These are phyloP conservation scores for Catenaria anguillulae DNA, from an alignment of 371 early-diverging fungal genomes.

Conservation along the genomic window DNA sequence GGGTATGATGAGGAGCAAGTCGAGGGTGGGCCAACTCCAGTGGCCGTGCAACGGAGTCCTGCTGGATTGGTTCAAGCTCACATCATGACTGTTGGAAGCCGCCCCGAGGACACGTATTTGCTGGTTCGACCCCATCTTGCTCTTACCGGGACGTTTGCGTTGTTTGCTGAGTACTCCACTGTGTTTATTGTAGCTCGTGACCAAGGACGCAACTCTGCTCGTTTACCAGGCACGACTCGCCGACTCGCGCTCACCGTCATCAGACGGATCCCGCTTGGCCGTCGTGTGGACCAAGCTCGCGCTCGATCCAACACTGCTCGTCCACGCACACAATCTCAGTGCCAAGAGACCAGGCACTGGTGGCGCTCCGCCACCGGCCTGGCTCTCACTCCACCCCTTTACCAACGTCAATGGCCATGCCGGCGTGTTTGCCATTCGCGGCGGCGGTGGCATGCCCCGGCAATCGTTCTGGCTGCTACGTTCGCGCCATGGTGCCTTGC, in stretches of 20 bases:
- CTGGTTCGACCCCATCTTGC: too few species aligned
- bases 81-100: too few species aligned
- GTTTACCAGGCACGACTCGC: slow-evolving; percentile 1
- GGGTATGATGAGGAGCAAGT: too few species aligned
- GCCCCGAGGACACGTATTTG: too few species aligned
- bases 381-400: slow-evolving; percentile 34
- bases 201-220: neutral
- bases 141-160: too few species aligned
- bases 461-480: slow-evolving; percentile 26
- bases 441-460: slow-evolving; percentile 17
- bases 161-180: too few species aligned
- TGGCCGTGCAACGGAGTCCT: neutral
- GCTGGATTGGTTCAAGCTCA: neutral
- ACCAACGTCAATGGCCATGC: slow-evolving; percentile 55
- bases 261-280: neutral
- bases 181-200: neutral
- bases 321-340: neutral
- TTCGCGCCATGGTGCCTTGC: slow-evolving; percentile 62
- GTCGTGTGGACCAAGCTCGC: neutral
- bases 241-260: too few species aligned
- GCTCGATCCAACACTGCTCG: neutral
- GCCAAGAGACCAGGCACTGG: neutral
- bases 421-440: slow-evolving; percentile 76
- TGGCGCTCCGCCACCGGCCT: neutral
- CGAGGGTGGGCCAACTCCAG: too few species aligned